These are phyloP conservation scores for Neoscytalidium dimidiatum DNA, from an alignment of 2,329 filamentous ascomycete genomes.

Conservation along the genomic window DNA sequence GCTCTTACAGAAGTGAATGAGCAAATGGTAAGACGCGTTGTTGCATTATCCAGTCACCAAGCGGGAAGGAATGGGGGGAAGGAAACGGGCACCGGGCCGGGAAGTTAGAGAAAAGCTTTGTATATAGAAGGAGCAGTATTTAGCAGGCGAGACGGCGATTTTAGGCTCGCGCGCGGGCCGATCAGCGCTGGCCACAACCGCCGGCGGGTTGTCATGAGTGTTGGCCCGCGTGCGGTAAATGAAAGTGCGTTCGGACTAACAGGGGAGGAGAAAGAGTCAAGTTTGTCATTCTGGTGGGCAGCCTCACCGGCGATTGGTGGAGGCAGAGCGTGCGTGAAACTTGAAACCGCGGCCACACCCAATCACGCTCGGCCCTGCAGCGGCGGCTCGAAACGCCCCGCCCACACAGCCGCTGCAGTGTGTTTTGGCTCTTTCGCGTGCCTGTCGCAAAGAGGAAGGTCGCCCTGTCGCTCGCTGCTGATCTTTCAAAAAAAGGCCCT, in stretches of 20 bases:
- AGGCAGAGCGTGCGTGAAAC: background rate
- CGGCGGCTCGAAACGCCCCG: background rate
- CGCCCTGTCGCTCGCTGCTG: conserved; percentile 12
- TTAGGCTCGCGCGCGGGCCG: background rate
- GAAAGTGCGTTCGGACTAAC: background rate
- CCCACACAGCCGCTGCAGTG: background rate
- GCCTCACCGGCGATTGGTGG: background rate
- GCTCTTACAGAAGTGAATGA: background rate
- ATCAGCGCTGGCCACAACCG: background rate
- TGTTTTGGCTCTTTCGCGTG: background rate
- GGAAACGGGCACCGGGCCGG: background rate
- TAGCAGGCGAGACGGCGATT: background rate
- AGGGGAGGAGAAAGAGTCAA: background rate
- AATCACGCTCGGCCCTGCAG: background rate
- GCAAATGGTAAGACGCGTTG: background rate
- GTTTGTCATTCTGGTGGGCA: too few species aligned
- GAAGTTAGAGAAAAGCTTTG: background rate
- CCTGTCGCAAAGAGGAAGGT: background rate
- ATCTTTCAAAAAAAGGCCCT: background rate
- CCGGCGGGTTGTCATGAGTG: background rate
- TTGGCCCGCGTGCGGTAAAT: background rate
- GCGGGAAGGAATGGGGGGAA: background rate
- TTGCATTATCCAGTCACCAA: background rate
- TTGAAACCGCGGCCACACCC: background rate
- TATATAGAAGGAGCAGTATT: background rate